Conservation (phyloP, 176 grass and related monocot species). For the Saccharum spontaneum region DNA sequence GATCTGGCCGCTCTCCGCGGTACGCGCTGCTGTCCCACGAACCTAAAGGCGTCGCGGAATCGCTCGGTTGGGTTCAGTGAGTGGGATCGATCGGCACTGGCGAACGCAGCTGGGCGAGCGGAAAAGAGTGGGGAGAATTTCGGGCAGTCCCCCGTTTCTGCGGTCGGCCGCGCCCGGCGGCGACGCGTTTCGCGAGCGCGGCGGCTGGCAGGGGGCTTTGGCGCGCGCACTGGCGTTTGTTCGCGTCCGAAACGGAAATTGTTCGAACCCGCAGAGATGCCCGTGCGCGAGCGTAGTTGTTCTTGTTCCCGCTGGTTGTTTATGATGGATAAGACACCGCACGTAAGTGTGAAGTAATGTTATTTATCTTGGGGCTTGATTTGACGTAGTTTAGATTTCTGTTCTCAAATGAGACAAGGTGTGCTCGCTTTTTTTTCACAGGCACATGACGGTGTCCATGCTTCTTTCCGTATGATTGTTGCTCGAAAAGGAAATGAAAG, state of each 20-base stretch:
- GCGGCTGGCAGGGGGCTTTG: conserved; percentile 1
- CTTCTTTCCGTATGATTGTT: conserved; percentile 1
- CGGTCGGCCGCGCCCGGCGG: conserved; percentile 42
- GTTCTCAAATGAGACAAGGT: not conserved
- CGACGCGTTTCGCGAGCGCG: not conserved
- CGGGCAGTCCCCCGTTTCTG: not conserved
- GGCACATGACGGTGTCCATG: not conserved
- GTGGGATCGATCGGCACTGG: conserved; percentile 16
- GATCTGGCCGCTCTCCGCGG: not conserved
- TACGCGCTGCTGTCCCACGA: not conserved
- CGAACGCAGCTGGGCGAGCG: not conserved
- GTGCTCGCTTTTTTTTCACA: not conserved
- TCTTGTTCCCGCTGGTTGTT: not conserved
- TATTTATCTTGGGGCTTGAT: not conserved
- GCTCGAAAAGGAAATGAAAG: conserved; percentile 33
- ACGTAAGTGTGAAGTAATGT: not conserved
- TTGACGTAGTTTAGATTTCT: conserved; percentile 11
- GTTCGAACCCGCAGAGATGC: conserved; percentile 5
- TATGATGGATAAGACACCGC: conserved; percentile 11
- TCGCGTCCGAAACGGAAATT: conserved; percentile 41
- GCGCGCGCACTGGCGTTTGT: conserved; percentile 21
- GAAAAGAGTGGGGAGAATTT: not conserved
- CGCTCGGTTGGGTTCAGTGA: not conserved
- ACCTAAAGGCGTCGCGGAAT: conserved; percentile 3
- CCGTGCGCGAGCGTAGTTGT: not conserved